phyloP scores from a whole-genome alignment of 768 basidiomycete species.

The Leccinum fibrillosum region DNA sequence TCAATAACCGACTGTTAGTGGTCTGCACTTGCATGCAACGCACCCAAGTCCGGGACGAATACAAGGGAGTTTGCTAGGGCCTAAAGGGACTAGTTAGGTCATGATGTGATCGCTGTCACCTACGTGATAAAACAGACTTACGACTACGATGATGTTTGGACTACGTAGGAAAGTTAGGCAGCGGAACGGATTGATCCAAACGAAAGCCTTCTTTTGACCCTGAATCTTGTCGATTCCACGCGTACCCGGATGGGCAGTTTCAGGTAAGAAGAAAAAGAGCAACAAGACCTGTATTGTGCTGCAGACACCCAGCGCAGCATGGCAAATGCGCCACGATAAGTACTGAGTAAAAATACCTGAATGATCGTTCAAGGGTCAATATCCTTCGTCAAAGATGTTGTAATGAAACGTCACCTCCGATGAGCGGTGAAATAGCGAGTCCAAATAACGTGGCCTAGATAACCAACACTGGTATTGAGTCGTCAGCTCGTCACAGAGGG shows the following conservation, averaged over 20 bases:
- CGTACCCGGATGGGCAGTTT: constrained; percentile 62
- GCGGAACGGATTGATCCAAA: constrained; percentile 60
- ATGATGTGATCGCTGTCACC: background rate
- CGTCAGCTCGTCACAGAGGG: background rate
- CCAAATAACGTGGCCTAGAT: constrained; percentile 49
- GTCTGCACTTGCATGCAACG: constrained; percentile 19
- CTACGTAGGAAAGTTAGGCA: constrained; percentile 52
- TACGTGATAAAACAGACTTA: constrained; percentile 31
- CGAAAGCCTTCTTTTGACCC: constrained; percentile 24
- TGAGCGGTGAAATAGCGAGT: constrained; percentile 57
- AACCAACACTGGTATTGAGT: background rate
- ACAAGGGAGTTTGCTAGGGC: constrained; percentile 37
- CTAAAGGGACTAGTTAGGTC: constrained; percentile 24
- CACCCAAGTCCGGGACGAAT: constrained; percentile 30
- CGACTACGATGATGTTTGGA: constrained; percentile 55
- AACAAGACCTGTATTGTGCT: constrained; percentile 39
- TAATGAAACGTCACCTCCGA: constrained; percentile 40
- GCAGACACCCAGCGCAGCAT: constrained; percentile 41
- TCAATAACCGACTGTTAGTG: background rate
- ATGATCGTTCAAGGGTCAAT: background rate
- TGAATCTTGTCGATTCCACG: constrained; percentile 49
- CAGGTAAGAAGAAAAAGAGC: constrained; percentile 50
- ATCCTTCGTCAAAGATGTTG: background rate
- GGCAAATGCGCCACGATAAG: constrained; percentile 64
- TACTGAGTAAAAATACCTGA: constrained; percentile 52